These are phyloP conservation scores for Citrus hindsii DNA, from an alignment of 345 rosid genomes.

Conservation along the genomic window DNA sequence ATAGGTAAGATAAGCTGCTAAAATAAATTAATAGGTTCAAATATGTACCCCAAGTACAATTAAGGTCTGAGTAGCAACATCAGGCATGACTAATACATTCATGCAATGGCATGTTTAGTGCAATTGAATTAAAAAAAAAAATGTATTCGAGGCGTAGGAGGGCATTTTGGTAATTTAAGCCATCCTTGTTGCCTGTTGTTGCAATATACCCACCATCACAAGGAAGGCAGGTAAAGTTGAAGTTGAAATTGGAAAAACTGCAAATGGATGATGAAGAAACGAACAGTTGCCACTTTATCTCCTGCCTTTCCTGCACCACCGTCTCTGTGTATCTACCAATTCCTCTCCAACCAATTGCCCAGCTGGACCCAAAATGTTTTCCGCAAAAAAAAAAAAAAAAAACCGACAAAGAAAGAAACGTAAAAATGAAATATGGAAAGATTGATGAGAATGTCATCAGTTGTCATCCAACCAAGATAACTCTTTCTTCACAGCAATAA, in stretches of 20 bases:
- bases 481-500: constrained; percentile 1
- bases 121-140: background rate
- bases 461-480: constrained; percentile 31
- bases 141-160: background rate
- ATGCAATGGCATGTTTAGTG: no score
- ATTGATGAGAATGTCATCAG: constrained; percentile 20
- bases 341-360: constrained; percentile 18
- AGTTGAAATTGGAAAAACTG: constrained; percentile 3
- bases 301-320: constrained; percentile 19
- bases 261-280: background rate
- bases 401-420: constrained; percentile 4
- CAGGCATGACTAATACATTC: no score
- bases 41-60: no score
- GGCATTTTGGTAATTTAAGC: background rate
- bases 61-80: no score
- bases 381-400: background rate
- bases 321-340: background rate
- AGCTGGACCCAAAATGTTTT: constrained; percentile 21
- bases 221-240: constrained; percentile 1
- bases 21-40: no score
- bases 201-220: background rate
- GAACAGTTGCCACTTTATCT: constrained; percentile 25
- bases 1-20: no score
- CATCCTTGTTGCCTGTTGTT: background rate
- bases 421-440: background rate